Evolutionary conservation across 129 eudicot genomes (phyloP).

Genomic region (Tanacetum coccineum): DNA sequence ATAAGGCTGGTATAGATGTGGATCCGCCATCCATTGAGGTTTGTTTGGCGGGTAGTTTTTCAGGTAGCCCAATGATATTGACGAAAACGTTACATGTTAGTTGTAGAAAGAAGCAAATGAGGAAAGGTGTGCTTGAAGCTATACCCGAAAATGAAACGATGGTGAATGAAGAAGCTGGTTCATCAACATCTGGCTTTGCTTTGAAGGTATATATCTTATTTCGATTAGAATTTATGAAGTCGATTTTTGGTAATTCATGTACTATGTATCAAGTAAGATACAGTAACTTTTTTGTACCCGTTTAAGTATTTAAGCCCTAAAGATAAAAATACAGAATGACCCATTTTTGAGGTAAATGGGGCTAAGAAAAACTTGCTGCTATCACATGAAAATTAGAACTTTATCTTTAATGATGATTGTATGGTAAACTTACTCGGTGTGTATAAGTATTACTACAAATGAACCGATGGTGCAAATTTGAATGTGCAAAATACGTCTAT

Average conservation of each 20-base stretch:
- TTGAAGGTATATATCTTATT: conserved; percentile 50
- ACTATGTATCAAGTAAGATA: too few species aligned
- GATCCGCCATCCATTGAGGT: conserved; percentile 65
- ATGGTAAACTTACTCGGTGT: too few species aligned
- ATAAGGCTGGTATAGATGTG: conserved; percentile 29
- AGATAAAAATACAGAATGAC: too few species aligned
- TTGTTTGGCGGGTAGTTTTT: conserved; percentile 74
- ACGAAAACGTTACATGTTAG: conserved; percentile 51
- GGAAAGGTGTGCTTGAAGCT: conserved; percentile 62
- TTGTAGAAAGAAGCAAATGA: conserved; percentile 45
- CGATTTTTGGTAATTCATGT: too few species aligned
- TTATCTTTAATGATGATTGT: too few species aligned
- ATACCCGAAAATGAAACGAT: conserved; percentile 70
- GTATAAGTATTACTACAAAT: too few species aligned
- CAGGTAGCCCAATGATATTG: conserved; percentile 66
- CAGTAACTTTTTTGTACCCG: too few species aligned
- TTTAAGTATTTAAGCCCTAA: too few species aligned
- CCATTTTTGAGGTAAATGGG: too few species aligned
- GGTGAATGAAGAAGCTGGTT: conserved; percentile 32
- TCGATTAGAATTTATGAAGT: not conserved
- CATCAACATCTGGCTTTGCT: conserved; percentile 35
- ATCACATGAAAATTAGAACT: too few species aligned
- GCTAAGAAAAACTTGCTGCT: too few species aligned
- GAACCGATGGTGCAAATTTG: not conserved
- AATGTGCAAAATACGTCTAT: not conserved